phyloP scores from a whole-genome alignment of 2,329 filamentous ascomycete species.

The Alternaria burnsii region DNA sequence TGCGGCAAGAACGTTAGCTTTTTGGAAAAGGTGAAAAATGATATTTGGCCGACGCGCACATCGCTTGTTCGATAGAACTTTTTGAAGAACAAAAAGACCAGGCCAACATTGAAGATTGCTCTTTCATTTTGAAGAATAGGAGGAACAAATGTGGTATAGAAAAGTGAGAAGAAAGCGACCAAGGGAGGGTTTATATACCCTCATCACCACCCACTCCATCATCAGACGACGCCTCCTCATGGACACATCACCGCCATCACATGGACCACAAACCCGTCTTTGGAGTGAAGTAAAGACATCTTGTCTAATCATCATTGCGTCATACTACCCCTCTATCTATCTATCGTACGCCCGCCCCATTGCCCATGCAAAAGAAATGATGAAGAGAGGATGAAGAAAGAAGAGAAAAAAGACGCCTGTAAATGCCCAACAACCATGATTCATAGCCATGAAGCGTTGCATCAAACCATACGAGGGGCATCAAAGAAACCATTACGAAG shows the following conservation, averaged over 20 bases:
- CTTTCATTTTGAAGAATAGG: not conserved
- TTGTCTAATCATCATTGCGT: not conserved
- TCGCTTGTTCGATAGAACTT: no score
- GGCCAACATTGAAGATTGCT: no score
- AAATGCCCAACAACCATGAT: conserved; percentile 14
- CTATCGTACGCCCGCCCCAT: not conserved
- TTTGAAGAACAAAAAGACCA: not conserved
- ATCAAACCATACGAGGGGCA: not conserved
- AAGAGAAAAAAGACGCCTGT: conserved; percentile 5
- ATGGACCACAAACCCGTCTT: not conserved
- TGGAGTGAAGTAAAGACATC: not conserved
- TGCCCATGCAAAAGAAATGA: not conserved
- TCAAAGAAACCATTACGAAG: not conserved
- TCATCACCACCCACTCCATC: not conserved
- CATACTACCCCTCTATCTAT: not conserved
- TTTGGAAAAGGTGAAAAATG: not conserved
- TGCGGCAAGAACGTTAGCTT: not conserved
- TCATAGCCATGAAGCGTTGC: not conserved
- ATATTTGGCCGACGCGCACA: not conserved
- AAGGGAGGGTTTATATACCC: not conserved
- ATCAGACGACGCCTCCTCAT: rapidly evolving
- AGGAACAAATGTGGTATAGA: not conserved
- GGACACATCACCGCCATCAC: not conserved
- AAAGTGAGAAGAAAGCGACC: not conserved
- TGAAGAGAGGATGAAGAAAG: not conserved